Evolutionary conservation across 768 basidiomycete genomes (phyloP).

Genomic region (Lentinula sp.): DNA sequence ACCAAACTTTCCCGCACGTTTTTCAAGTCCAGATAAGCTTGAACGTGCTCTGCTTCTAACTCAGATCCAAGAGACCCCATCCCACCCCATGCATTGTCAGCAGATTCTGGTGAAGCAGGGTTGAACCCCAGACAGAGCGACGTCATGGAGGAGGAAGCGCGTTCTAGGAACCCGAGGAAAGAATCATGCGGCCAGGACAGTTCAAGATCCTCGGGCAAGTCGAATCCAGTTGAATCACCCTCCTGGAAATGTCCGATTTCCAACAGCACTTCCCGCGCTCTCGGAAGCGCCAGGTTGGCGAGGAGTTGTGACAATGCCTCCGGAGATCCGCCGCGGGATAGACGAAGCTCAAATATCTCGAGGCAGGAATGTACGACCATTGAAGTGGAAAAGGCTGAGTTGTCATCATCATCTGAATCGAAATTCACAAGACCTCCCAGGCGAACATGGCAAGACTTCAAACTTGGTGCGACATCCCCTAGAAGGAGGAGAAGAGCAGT

Average conservation of each 20-base stretch:
- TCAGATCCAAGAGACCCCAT: not conserved
- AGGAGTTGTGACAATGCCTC: not conserved
- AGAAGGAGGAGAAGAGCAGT: not conserved
- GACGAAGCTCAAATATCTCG: not conserved
- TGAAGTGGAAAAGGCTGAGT: not conserved
- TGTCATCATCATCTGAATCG: not conserved
- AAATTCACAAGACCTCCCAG: not conserved
- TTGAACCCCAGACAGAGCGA: not conserved
- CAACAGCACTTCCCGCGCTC: not conserved
- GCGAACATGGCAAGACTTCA: not conserved
- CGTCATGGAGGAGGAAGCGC: not conserved
- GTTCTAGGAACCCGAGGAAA: not conserved
- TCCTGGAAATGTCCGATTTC: not conserved
- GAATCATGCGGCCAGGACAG: slow-evolving; percentile 3
- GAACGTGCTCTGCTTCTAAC: not conserved
- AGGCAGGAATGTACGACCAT: not conserved
- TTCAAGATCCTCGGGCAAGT: not conserved
- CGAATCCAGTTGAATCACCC: not conserved
- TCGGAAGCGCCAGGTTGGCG: not conserved
- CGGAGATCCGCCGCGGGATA: not conserved
- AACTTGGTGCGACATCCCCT: not conserved
- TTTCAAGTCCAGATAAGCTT: not conserved
- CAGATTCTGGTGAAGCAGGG: not conserved
- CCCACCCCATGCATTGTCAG: not conserved
- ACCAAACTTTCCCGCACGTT: not conserved